These are phyloP conservation scores for Crassisporium funariophilum DNA, from an alignment of 768 basidiomycete species.

Conservation along the genomic window DNA sequence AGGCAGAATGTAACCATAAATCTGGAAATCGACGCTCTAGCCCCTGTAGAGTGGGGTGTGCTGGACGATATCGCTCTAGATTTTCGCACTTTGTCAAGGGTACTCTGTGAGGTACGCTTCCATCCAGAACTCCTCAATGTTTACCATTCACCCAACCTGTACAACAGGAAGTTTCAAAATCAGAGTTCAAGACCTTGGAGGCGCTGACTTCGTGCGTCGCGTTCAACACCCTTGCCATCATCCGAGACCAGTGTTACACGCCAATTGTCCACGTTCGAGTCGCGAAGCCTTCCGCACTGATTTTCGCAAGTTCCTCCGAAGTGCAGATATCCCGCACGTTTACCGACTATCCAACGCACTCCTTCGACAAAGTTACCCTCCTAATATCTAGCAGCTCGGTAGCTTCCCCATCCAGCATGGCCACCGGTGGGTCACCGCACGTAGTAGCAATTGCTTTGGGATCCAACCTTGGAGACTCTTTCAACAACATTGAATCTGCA, in stretches of 20 bases:
- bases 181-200: conserved; percentile 68
- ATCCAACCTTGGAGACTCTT: conserved; percentile 88
- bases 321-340: conserved; percentile 56
- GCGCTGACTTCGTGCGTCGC: conserved; percentile 65
- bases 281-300: conserved; percentile 72
- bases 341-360: conserved; percentile 33
- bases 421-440: too few relatives aligned
- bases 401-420: conserved; percentile 27
- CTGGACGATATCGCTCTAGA: too few relatives aligned
- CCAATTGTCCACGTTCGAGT: conserved; percentile 54
- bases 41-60: conserved; percentile 20
- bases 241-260: conserved; percentile 14
- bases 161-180: conserved; percentile 46
- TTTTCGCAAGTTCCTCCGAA: conserved; percentile 65
- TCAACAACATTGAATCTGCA: conserved; percentile 79
- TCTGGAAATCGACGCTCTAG: conserved; percentile 31
- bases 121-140: neutral
- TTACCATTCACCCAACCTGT: conserved; percentile 4
- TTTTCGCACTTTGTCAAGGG: conserved; percentile 42
- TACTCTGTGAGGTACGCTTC: conserved; percentile 35
- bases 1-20: conserved; percentile 61
- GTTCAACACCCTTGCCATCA: conserved; percentile 39
- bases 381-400: neutral
- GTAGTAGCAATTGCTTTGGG: conserved; percentile 83
- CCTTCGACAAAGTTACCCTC: too few relatives aligned